Evolutionary conservation across 805 yeast species (phyloP).

Genomic region (Hemisphaericaspora nanyangensis): DNA sequence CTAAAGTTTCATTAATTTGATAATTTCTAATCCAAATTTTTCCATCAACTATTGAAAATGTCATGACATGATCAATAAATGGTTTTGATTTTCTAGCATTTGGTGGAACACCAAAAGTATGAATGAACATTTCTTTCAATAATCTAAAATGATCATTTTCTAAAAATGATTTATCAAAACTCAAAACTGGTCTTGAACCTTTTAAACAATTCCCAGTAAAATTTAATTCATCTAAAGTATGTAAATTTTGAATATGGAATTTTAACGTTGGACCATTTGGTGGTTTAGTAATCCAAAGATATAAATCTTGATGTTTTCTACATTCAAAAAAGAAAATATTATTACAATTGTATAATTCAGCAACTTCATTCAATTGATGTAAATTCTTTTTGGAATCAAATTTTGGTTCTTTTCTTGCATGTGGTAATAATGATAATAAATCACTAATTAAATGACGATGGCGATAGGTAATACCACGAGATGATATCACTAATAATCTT

Average conservation of each 20-base stretch:
- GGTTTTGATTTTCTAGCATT: constrained; percentile 90
- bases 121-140: constrained; percentile 59
- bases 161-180: constrained; percentile 77
- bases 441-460: constrained; percentile 93
- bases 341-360: constrained; percentile 95
- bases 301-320: constrained; percentile 92
- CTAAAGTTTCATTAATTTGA: constrained; percentile 71
- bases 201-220: constrained; percentile 94
- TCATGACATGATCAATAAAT: constrained; percentile 90
- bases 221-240: constrained; percentile 92
- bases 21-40: constrained; percentile 95
- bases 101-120: constrained; percentile 89
- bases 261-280: constrained; percentile 97
- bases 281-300: constrained; percentile 91
- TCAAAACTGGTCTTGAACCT: constrained; percentile 91
- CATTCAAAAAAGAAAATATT: constrained; percentile 92
- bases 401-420: constrained; percentile 94
- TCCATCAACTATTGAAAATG: constrained; percentile 87
- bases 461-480: constrained; percentile 92
- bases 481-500: constrained; percentile 81
- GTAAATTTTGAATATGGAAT: constrained; percentile 90
- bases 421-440: constrained; percentile 77
- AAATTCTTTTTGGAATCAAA: constrained; percentile 89
- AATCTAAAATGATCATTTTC: constrained; percentile 63
- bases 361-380: constrained; percentile 87